Evolutionary conservation across 2,329 filamentous ascomycete species (phyloP), one percentile per base, ranked within the genome.

Genomic region (Ascosphaera aggregata): DNA sequence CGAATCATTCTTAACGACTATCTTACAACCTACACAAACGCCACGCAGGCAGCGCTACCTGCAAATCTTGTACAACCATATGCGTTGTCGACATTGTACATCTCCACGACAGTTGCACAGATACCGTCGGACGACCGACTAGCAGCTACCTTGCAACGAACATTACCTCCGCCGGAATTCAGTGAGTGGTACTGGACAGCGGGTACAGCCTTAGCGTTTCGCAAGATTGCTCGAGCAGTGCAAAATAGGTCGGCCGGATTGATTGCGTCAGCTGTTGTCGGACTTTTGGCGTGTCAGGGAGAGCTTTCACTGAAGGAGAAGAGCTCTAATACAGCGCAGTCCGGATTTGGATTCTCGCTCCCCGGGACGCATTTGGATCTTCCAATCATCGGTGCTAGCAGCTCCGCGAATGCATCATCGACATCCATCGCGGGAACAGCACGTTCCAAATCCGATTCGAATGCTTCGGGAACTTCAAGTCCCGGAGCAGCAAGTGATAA

Each of bases 171-270:
- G 13, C 59, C 60, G 2, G 58, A 62, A 20, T 54, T 55, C 17
- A 55, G 56, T 9, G 53, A 60, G 1, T 76, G 76, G 52, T 47
- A 49, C 11, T 86, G 80, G 79, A 74, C 71, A 2, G 56, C 65
- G 11, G 61, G 67, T 16, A 58, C 69, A 2, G 73, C 75, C 1
- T 54, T 63, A 8, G 62, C 66, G 1, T 64, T 85, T 39, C 73
- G 73, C 40, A 65, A 64, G 39, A 76, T 84, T 18, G 73, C 77
- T 3, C 71, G 74, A 46, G 66, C 72, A 0, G 78, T 86, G 15
- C 70, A 85, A 52, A 58, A 67, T 37, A 69, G 80, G 32, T 81
- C 79, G 2, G 77, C 80, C 0, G 77, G 71, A 8, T 69, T 89
- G 37, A 67, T 80, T 39, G 78, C 80, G 1, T 76, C 80, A 0